phyloP scores from a whole-genome alignment of 2,329 filamentous ascomycete genomes.

The Aciculosporium take region DNA sequence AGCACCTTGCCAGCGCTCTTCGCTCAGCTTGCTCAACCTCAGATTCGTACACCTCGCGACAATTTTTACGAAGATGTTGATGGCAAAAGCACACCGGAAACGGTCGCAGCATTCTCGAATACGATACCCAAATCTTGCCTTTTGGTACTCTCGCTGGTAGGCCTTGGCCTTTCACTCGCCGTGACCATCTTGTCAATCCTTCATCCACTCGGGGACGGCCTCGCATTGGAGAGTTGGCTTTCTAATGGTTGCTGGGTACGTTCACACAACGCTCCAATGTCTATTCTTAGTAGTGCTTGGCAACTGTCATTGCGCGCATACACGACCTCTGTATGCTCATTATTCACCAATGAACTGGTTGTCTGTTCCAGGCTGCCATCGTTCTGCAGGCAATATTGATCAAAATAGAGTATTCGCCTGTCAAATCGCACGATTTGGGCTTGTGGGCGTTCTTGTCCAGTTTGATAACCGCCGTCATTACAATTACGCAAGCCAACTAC shows the following conservation, averaged over 20 bases:
- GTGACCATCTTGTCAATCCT: slow-evolving; percentile 39
- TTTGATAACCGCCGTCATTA: slow-evolving; percentile 27
- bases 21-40: slow-evolving; percentile 20
- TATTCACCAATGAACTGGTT: background rate
- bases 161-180: slow-evolving; percentile 40
- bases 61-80: slow-evolving; percentile 54
- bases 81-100: slow-evolving; percentile 51
- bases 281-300: background rate
- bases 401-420: slow-evolving; percentile 33
- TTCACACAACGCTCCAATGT: slow-evolving; percentile 4
- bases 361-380: slow-evolving; percentile 29
- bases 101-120: slow-evolving; percentile 47
- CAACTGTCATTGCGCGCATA: background rate
- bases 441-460: slow-evolving; percentile 35
- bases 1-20: slow-evolving; percentile 23
- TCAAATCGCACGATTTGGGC: slow-evolving; percentile 39
- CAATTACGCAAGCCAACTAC: slow-evolving; percentile 30
- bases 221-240: slow-evolving; percentile 45
- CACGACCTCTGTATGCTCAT: background rate
- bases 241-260: slow-evolving; percentile 49
- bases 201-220: slow-evolving; percentile 17
- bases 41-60: slow-evolving; percentile 23
- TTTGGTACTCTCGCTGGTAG: slow-evolving; percentile 36
- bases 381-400: slow-evolving; percentile 37
- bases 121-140: slow-evolving; percentile 41